phyloP scores from a whole-genome alignment of 495 filamentous ascomycete species.

The Neurospora terricola region DNA sequence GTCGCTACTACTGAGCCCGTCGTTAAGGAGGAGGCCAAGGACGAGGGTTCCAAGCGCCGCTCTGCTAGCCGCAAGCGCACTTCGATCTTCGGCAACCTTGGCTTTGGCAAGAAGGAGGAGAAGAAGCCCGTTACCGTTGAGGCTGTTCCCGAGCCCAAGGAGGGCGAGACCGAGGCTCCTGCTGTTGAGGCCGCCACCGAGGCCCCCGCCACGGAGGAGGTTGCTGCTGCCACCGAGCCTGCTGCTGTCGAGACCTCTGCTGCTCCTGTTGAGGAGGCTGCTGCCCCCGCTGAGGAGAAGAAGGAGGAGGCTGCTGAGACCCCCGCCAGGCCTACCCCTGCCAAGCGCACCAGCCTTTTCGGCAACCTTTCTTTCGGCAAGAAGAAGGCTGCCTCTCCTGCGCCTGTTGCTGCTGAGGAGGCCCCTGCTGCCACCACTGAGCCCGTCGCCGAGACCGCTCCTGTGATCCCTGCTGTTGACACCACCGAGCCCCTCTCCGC shows the following conservation, averaged over 20 bases:
- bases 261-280: constrained; percentile 24
- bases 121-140: constrained; percentile 38
- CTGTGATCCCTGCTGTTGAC: constrained; percentile 49
- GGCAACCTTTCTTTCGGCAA: constrained; percentile 40
- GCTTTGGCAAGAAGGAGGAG: constrained; percentile 65
- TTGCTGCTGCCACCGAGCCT: constrained; percentile 17
- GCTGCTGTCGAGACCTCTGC: constrained; percentile 17
- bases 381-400: constrained; percentile 40
- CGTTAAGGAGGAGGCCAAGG: constrained; percentile 32
- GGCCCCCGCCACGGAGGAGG: constrained; percentile 19
- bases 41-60: constrained; percentile 48
- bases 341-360: constrained; percentile 44
- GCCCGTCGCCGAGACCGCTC: constrained; percentile 43
- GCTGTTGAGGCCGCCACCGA: constrained; percentile 15
- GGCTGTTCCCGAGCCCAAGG: constrained; percentile 35
- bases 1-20: constrained; percentile 30
- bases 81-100: constrained; percentile 62
- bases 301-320: constrained; percentile 21
- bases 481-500: constrained; percentile 42
- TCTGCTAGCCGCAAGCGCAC: constrained; percentile 81
- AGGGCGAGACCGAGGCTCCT: constrained; percentile 27
- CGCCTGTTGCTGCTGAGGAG: constrained; percentile 27
- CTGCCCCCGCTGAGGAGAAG: constrained; percentile 25
- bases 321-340: constrained; percentile 13
- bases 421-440: constrained; percentile 28